phyloP scores from a whole-genome alignment of 768 basidiomycete species.

The Russula earlei region DNA sequence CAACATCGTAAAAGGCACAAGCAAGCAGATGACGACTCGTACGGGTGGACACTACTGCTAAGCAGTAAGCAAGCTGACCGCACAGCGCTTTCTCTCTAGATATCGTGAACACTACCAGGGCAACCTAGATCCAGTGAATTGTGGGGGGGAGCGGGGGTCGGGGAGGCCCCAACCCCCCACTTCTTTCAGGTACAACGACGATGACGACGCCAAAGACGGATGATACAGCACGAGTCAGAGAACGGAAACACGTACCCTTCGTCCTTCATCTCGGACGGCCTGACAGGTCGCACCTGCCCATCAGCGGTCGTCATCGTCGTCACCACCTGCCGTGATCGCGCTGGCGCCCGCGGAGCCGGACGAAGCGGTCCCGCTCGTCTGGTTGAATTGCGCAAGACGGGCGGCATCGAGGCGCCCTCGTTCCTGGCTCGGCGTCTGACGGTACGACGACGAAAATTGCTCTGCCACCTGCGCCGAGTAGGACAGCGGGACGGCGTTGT shows the following conservation, averaged over 20 bases:
- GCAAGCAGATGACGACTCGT: conserved; percentile 11
- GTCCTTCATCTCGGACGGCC: conserved; percentile 91
- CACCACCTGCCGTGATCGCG: neutral
- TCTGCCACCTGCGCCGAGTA: conserved; percentile 59
- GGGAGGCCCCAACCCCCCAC: too few relatives aligned
- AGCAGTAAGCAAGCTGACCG: conserved; percentile 12
- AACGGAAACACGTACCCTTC: conserved; percentile 88
- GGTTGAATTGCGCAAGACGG: conserved; percentile 10
- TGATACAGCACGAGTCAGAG: neutral
- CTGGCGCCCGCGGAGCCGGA: neutral
- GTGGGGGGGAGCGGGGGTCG: too few relatives aligned
- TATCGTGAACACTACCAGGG: neutral
- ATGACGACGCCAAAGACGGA: neutral
- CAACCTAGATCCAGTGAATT: neutral
- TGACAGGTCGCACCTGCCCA: conserved; percentile 41
- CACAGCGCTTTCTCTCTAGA: neutral
- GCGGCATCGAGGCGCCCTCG: conserved; percentile 33
- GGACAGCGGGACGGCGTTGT: conserved; percentile 33
- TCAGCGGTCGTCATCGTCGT: neutral
- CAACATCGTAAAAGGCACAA: conserved; percentile 19
- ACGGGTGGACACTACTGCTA: conserved; percentile 16
- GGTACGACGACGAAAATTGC: conserved; percentile 53
- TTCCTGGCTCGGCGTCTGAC: conserved; percentile 58
- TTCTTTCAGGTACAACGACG: neutral
- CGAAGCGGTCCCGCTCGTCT: neutral